Conservation (phyloP, 495 filamentous ascomycete species). For the Cercophora samala region DNA sequence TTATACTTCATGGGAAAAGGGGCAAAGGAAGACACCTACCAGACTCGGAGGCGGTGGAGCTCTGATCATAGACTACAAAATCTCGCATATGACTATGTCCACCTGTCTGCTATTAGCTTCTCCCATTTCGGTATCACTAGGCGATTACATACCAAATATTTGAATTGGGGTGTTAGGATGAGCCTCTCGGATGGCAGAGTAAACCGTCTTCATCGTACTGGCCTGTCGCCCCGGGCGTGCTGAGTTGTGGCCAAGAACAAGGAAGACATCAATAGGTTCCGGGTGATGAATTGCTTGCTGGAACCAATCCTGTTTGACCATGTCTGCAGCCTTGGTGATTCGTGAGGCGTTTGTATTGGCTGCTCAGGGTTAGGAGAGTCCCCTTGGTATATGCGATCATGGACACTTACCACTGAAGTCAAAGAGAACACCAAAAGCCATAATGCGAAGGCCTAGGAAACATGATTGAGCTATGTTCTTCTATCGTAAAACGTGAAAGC, state of each 20-base stretch:
- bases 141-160: constrained; percentile 54
- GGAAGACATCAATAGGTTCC: constrained; percentile 65
- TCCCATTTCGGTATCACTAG: background rate
- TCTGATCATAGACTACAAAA: constrained; percentile 67
- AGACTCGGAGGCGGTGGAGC: constrained; percentile 69
- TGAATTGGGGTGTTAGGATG: constrained; percentile 71
- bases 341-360: constrained; percentile 32
- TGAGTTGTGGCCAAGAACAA: constrained; percentile 70
- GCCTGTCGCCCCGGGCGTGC: constrained; percentile 54
- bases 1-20: no score
- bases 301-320: constrained; percentile 73
- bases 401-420: constrained; percentile 58
- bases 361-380: background rate
- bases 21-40: constrained; percentile 35
- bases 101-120: constrained; percentile 21
- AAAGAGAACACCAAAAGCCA: constrained; percentile 79
- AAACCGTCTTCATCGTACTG: constrained; percentile 55
- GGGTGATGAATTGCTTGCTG: constrained; percentile 61
- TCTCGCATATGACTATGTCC: constrained; percentile 82
- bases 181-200: constrained; percentile 61
- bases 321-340: constrained; percentile 52
- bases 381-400: no score
- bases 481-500: background rate
- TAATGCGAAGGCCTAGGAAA: constrained; percentile 56
- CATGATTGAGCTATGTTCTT: background rate